These are phyloP conservation scores for Ambrosia artemisiifolia DNA, from an alignment of 129 eudicot genomes.

Conservation along the genomic window DNA sequence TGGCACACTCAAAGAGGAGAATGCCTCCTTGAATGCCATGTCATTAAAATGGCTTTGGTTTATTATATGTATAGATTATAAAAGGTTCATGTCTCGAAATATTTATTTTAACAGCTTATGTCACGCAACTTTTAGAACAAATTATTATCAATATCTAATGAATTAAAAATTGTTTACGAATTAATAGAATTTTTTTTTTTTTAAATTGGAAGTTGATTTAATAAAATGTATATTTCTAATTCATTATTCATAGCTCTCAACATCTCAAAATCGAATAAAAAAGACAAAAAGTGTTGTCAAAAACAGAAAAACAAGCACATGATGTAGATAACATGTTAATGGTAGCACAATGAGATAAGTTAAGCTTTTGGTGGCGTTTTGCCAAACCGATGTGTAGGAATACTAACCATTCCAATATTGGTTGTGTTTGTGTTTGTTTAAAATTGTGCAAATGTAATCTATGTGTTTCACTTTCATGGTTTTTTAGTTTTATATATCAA, in stretches of 20 bases:
- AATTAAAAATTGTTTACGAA: neutral
- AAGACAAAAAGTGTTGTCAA: neutral
- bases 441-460: neutral
- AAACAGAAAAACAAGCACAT: neutral
- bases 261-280: neutral
- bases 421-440: neutral
- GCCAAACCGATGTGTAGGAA: neutral
- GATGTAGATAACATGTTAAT: neutral
- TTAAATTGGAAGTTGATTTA: neutral
- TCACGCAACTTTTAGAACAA: neutral
- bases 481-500: too few relatives aligned
- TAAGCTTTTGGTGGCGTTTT: neutral
- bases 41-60: too few relatives aligned
- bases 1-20: too few relatives aligned
- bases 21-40: too few relatives aligned
- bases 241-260: neutral
- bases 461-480: neutral
- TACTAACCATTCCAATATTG: neutral
- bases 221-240: neutral
- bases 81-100: slow-evolving; percentile 3
- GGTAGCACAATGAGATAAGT: neutral
- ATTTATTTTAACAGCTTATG: neutral
- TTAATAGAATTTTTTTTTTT: neutral
- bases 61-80: too few relatives aligned
- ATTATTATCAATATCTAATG: neutral